phyloP scores from a whole-genome alignment of 2,329 filamentous ascomycete genomes.

The Sclerotiophoma versabilis region DNA sequence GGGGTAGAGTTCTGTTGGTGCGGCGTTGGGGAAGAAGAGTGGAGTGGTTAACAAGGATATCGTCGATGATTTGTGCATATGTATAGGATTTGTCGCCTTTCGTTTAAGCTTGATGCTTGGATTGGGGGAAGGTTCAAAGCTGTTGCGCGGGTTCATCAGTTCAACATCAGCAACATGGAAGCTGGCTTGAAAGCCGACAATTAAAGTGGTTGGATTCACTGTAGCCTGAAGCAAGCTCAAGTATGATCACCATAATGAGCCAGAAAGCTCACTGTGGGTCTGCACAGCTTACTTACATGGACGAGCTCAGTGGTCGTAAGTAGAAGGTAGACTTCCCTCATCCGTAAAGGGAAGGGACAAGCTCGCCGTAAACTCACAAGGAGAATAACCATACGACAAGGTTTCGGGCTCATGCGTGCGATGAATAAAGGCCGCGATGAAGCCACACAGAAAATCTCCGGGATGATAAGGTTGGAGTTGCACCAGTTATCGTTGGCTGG shows the following conservation, averaged over 20 bases:
- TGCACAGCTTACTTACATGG: background rate
- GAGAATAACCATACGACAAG: constrained; percentile 1
- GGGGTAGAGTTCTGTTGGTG: background rate
- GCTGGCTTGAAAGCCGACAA: background rate
- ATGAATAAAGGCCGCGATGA: background rate
- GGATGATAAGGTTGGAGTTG: background rate
- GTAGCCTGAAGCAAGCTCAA: background rate
- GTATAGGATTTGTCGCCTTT: background rate
- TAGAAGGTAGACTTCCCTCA: background rate
- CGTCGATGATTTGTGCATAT: background rate
- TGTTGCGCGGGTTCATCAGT: background rate
- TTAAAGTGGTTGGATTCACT: background rate
- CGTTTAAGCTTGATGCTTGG: background rate
- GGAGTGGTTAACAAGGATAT: background rate
- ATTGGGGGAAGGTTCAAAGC: background rate
- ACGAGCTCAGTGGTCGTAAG: background rate
- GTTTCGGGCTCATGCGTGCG: background rate
- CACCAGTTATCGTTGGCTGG: background rate
- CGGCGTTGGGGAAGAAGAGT: background rate
- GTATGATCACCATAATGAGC: background rate
- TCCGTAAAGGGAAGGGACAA: background rate
- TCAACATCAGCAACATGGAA: background rate
- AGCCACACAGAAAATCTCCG: background rate
- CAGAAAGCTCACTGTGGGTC: background rate
- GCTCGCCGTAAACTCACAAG: background rate